Base-by-base conservation (phyloP, 2,329 filamentous ascomycete species). In the Colletotrichum plurivorum region DNA sequence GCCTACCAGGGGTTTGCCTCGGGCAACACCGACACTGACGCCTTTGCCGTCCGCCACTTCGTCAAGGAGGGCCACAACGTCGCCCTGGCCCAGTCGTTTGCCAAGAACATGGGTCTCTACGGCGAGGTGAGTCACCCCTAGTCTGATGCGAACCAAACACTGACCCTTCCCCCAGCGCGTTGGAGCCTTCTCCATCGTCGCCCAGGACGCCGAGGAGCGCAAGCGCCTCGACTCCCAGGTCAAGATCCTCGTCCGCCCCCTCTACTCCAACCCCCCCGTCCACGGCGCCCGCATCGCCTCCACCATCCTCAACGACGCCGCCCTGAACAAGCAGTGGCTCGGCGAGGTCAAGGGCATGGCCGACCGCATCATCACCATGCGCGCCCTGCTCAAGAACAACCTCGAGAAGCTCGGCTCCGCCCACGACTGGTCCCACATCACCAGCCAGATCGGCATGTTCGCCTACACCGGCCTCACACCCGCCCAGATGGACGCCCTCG, bases 21-120 rank as follows among this genome's bases (percentile, higher is more conserved):
- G 73, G 95, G 95, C 75, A 90, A 97, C 84, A 96, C 93, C 73
- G 90, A 97, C 87, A 91, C 91, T 83, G 95, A 99, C 80, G 96
- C 96, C 73, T 98, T 95, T 80, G 94, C 96, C 71, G 89, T 98
- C 74, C 91, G 96, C 75, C 88, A 98, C 88, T 99, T 99, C 81
- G 90, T 98, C 80, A 89, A 94, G 84, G 87, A 98, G 85, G 95
- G 95, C 76, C 94, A 97, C 86, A 90, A 94, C 79, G 90, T 96
- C 79, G 91, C 90, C 78, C 90, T 98, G 72, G 92, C 93, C 77
- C 95, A 98, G 86, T 96, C 93, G 62, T 98, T 98, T 82, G 95
- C 95, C 81, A 98, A 98, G 92, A 99, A 99, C 90, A 98, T 99
- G 95, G 96, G 96, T 85, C 93, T 99, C 72, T 98, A 99, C 81